These are phyloP conservation scores for Cordyceps pruinosa DNA, from an alignment of 2,329 filamentous ascomycete genomes.

Conservation along the genomic window DNA sequence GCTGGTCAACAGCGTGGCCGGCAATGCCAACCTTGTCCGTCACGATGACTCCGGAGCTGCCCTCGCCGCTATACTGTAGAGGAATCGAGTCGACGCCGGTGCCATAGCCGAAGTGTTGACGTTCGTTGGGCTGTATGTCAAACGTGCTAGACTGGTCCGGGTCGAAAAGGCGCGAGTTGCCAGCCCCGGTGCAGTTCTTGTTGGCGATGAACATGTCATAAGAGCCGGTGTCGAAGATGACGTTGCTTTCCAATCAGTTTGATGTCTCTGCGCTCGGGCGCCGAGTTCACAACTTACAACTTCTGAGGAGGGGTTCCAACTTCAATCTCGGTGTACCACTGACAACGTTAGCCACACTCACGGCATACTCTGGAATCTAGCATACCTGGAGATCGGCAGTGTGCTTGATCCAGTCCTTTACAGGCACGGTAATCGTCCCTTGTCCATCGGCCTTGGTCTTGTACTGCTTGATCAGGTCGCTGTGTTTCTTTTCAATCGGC, in stretches of 20 bases:
- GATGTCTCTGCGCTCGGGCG: neutral
- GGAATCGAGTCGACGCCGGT: constrained; percentile 25
- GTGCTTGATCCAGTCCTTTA: constrained; percentile 10
- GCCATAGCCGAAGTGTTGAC: constrained; percentile 17
- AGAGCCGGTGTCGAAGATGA: constrained; percentile 27
- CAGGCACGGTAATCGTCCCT: neutral
- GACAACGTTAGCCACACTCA: neutral
- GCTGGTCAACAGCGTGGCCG: constrained; percentile 17
- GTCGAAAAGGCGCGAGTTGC: constrained; percentile 21
- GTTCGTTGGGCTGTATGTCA: constrained; percentile 17
- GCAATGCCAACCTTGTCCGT: constrained; percentile 25
- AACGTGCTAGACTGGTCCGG: constrained; percentile 24
- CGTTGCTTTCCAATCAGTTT: constrained; percentile 18
- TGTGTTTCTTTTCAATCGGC: constrained; percentile 1
- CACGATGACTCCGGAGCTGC: constrained; percentile 20
- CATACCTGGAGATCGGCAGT: constrained; percentile 9
- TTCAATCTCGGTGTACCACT: constrained; percentile 11
- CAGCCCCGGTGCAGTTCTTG: constrained; percentile 24
- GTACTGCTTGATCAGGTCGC: constrained; percentile 1
- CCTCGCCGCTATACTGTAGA: constrained; percentile 9
- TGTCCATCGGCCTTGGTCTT: neutral
- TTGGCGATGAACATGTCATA: constrained; percentile 22
- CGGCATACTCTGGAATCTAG: neutral
- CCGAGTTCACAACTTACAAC: constrained; percentile 21
- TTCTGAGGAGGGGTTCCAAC: constrained; percentile 20